Percentiles rank a stretch among this genome's conserved stretches.
Evolutionary conservation across 306 rosid species (phyloP).

Genomic region (Citrullus amarus): DNA sequence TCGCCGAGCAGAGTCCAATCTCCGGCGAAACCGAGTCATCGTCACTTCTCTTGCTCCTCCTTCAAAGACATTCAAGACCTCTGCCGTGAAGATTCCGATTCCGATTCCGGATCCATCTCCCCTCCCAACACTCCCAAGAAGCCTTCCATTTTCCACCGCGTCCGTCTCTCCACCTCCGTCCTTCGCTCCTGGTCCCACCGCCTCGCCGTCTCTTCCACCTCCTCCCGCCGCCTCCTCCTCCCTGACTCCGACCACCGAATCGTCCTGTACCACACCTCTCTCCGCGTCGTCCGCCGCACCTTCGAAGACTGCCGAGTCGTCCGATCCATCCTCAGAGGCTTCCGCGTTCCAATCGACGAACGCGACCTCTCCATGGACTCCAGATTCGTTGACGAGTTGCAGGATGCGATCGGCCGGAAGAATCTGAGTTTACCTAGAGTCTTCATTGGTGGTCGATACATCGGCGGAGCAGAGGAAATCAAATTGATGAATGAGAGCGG

Average conservation of each 20-base stretch:
- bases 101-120: conserved; percentile 11
- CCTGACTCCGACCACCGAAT: conserved; percentile 35
- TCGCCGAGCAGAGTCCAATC: conserved; percentile 40
- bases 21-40: conserved; percentile 3
- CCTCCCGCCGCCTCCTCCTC: background rate
- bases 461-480: conserved; percentile 69
- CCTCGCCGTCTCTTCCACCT: background rate
- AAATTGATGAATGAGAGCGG: conserved; percentile 47
- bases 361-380: conserved; percentile 75
- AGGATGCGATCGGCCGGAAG: conserved; percentile 29
- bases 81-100: conserved; percentile 15
- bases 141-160: conserved; percentile 53
- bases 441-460: conserved; percentile 44
- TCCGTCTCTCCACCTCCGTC: conserved; percentile 33
- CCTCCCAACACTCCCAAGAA: conserved; percentile 29
- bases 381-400: conserved; percentile 39
- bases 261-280: conserved; percentile 69
- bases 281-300: conserved; percentile 73
- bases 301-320: conserved; percentile 57
- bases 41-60: conserved; percentile 38
- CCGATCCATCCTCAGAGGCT: conserved; percentile 48
- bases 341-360: conserved; percentile 53
- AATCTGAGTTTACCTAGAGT: conserved; percentile 41
- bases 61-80: conserved; percentile 63
- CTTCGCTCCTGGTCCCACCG: conserved; percentile 28